phyloP scores from a whole-genome alignment of 345 rosid genomes.

The Dipteronia dyeriana region DNA sequence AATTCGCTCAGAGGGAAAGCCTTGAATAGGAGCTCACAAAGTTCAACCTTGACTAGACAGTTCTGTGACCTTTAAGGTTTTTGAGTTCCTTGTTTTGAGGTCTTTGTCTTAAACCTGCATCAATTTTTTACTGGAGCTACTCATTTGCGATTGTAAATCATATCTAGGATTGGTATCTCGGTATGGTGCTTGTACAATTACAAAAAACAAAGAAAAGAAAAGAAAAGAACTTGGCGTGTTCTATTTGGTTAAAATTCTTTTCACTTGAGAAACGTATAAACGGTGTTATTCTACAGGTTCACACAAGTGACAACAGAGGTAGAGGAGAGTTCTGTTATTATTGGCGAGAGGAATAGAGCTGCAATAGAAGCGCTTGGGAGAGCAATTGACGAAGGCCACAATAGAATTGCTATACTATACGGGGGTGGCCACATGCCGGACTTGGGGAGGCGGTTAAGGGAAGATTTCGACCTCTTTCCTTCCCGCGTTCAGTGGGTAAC shows the following conservation, averaged over 20 bases:
- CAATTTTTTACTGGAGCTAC: not conserved
- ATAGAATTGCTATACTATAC: conserved; percentile 71
- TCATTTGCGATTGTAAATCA: not conserved
- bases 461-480: conserved; percentile 76
- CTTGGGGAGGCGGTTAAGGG: conserved; percentile 72
- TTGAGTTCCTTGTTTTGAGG: not conserved
- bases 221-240: not conserved
- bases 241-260: not conserved
- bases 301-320: conserved; percentile 69
- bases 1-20: not conserved
- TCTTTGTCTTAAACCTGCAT: not conserved
- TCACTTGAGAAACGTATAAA: conserved; percentile 5
- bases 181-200: not conserved
- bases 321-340: conserved; percentile 81
- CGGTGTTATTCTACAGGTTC: conserved; percentile 48
- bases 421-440: conserved; percentile 99
- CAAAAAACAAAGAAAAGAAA: too few species aligned
- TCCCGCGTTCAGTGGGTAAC: conserved; percentile 75
- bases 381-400: conserved; percentile 71
- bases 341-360: conserved; percentile 87
- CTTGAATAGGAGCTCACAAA: not conserved
- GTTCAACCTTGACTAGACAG: not conserved
- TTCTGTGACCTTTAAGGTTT: not conserved
- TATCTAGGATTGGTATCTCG: not conserved
- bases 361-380: conserved; percentile 65